Evolutionary conservation across 1,284 basidiomycete species (phyloP).

Genomic region (Kwoniella shivajii): DNA sequence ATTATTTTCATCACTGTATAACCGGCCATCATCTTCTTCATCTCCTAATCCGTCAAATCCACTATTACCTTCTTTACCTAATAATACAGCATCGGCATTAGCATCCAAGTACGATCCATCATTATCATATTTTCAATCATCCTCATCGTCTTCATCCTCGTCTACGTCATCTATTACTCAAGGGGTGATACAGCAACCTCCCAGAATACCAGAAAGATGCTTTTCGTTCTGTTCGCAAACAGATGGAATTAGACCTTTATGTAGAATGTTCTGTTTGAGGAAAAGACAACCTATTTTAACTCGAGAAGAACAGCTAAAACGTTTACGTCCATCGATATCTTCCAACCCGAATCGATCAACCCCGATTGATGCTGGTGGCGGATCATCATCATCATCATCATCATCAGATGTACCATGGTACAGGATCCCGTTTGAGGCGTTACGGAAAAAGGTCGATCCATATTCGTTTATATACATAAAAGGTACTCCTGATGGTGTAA

Average conservation of each 20-base stretch:
- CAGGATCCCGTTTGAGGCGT: slow-evolving; percentile 30
- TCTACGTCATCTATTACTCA: background rate
- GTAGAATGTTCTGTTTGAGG: slow-evolving; percentile 47
- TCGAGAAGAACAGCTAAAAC: slow-evolving; percentile 30
- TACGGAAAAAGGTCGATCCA: slow-evolving; percentile 29
- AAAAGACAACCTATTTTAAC: slow-evolving; percentile 22
- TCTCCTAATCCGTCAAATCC: background rate
- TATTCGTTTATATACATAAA: slow-evolving; percentile 46
- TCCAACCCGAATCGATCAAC: background rate
- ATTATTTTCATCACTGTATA: slow-evolving; percentile 14
- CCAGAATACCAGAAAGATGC: slow-evolving; percentile 43
- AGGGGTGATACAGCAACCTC: background rate
- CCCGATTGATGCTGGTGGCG: background rate
- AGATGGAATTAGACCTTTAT: slow-evolving; percentile 33
- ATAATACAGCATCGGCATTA: slow-evolving; percentile 8
- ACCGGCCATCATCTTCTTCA: slow-evolving; percentile 5
- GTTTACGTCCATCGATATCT: slow-evolving; percentile 25
- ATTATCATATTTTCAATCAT: slow-evolving; percentile 11
- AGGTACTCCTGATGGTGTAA: slow-evolving; percentile 45
- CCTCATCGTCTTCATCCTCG: background rate
- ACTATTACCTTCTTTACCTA: slow-evolving; percentile 3
- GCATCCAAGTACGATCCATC: slow-evolving; percentile 17
- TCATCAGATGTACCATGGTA: background rate
- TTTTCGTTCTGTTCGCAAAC: slow-evolving; percentile 44
- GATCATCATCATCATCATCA: background rate